Conservation (phyloP, 2,329 filamentous ascomycete genomes). For the Talaromyces amestolkiae region DNA sequence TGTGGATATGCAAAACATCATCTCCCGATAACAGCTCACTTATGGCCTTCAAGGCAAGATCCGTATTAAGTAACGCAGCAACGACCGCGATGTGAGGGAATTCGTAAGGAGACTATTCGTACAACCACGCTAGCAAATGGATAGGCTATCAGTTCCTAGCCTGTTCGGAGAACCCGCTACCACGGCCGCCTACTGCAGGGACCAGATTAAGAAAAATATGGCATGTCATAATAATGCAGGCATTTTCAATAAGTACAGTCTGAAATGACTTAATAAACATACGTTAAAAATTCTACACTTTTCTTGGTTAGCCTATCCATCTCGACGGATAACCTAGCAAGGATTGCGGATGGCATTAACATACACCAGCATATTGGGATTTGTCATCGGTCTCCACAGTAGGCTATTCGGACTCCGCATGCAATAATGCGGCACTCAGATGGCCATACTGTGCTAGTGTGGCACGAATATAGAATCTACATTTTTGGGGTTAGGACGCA, state of each 20-base stretch:
- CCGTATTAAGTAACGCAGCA: neutral
- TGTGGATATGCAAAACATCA: neutral
- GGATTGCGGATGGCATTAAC: neutral
- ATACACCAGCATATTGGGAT: neutral
- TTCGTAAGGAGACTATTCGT: neutral
- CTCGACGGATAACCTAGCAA: neutral
- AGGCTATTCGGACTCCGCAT: neutral
- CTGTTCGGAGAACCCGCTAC: neutral
- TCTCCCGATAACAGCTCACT: constrained; percentile 1
- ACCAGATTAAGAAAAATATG: no score
- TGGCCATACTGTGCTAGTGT: neutral
- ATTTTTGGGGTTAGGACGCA: neutral
- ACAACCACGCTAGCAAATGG: constrained; percentile 1
- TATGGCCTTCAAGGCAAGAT: neutral
- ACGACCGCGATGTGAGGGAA: neutral
- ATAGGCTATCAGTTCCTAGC: constrained; percentile 1
- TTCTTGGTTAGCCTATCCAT: neutral
- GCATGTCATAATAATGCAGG: neutral
- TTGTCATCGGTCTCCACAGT: neutral
- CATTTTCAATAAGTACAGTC: no score
- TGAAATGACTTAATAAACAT: neutral
- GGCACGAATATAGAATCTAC: constrained; percentile 1
- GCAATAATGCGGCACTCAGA: neutral
- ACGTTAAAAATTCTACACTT: neutral
- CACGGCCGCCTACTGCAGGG: no score